Conservation (phyloP, 306 rosid species). For the cucumber (Cucumis sativus) region Cucumber_9930_V3 NC_026658.2:25968001-25968500, state of each 20-base stretch:
- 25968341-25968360: background rate
- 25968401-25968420: background rate
- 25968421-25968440: background rate
- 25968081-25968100: slow-evolving; percentile 29
- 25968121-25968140: slow-evolving; percentile 33
- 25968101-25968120: slow-evolving; percentile 39
- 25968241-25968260: background rate
- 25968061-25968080: slow-evolving; percentile 34
- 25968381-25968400: background rate
- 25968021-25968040: slow-evolving; percentile 27
- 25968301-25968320: background rate
- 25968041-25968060: slow-evolving; percentile 34
- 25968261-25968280: background rate
- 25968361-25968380: background rate
- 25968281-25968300: background rate
- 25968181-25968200: background rate
- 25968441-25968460: background rate
- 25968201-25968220: background rate
- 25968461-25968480: slow-evolving; percentile 5
- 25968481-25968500: slow-evolving; percentile 47
- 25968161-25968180: background rate
- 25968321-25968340: background rate
- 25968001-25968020: slow-evolving; percentile 35
- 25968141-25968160: slow-evolving; percentile 10
- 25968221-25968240: background rate